A percentile compares a stretch with the other conserved stretches of the same genome.
Evolutionary conservation across 768 basidiomycete genomes (phyloP).

Genomic region (Tubosaeta sp.): DNA sequence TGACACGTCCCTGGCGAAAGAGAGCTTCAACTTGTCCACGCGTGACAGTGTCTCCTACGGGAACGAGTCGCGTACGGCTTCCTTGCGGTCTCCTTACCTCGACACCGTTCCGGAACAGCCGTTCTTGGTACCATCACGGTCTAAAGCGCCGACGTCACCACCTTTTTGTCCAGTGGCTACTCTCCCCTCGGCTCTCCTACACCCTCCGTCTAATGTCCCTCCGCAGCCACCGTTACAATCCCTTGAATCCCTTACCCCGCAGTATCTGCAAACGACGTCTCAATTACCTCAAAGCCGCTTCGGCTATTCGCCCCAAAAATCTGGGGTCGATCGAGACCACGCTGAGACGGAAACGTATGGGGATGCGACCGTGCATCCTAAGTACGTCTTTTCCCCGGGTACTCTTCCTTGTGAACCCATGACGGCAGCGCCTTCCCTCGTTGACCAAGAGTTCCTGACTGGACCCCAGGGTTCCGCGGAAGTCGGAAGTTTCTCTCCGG

Average conservation of each 20-base stretch:
- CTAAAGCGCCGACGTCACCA: conserved; percentile 17
- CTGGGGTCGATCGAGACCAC: conserved; percentile 28
- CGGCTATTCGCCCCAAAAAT: conserved; percentile 19
- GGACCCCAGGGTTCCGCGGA: conserved; percentile 20
- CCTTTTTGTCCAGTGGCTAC: conserved; percentile 19
- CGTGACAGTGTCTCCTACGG: conserved; percentile 18
- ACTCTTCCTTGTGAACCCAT: conserved; percentile 9
- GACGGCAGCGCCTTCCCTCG: conserved; percentile 15
- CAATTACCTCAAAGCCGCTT: conserved; percentile 27
- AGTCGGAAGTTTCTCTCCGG: conserved; percentile 22
- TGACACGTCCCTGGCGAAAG: conserved; percentile 14
- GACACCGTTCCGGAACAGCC: conserved; percentile 22
- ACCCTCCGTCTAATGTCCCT: conserved; percentile 12
- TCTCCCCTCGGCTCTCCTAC: conserved; percentile 9
- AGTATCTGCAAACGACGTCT: conserved; percentile 18
- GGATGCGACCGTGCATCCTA: conserved; percentile 17
- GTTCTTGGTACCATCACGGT: conserved; percentile 14
- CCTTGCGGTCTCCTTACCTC: conserved; percentile 13
- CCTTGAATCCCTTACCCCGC: conserved; percentile 20
- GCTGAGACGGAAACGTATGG: conserved; percentile 7
- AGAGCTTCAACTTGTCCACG: conserved; percentile 13
- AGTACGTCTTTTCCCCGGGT: conserved; percentile 15
- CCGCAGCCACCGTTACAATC: conserved; percentile 14
- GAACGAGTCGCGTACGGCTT: conserved; percentile 10
- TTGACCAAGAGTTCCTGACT: conserved; percentile 9